Evolutionary conservation across 1,284 basidiomycete species (phyloP).

Genomic region (Wolfiporia cocos): DNA sequence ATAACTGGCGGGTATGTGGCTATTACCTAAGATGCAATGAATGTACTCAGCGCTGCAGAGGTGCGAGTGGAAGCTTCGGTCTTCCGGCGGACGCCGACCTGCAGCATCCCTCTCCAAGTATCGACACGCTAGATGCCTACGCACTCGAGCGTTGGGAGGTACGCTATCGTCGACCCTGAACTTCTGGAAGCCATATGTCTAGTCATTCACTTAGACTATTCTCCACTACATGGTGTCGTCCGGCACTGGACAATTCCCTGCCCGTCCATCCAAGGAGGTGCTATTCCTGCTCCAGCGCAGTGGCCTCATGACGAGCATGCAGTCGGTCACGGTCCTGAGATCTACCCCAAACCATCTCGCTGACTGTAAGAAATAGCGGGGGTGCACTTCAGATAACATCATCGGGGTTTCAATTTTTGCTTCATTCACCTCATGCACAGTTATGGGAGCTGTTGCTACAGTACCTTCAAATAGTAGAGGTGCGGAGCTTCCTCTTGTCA

Average conservation of each 20-base stretch:
- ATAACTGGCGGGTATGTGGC: constrained; percentile 81
- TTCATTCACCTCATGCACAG: constrained; percentile 95
- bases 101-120: constrained; percentile 44
- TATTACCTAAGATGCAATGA: constrained; percentile 8
- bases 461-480: constrained; percentile 81
- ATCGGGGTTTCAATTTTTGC: constrained; percentile 92
- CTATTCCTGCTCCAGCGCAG: constrained; percentile 80
- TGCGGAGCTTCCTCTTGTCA: constrained; percentile 26
- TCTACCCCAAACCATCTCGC: constrained; percentile 3
- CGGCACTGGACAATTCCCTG: constrained; percentile 60
- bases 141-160: constrained; percentile 96
- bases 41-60: constrained; percentile 43
- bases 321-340: constrained; percentile 33
- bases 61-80: constrained; percentile 89
- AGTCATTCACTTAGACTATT: constrained; percentile 81
- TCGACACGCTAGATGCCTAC: constrained; percentile 76
- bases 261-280: constrained; percentile 77
- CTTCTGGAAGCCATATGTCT: constrained; percentile 5
- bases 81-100: constrained; percentile 68
- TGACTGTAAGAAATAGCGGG: constrained; percentile 33
- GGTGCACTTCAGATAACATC: constrained; percentile 82
- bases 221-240: constrained; percentile 99
- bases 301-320: constrained; percentile 74
- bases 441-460: constrained; percentile 95
- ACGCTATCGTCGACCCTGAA: constrained; percentile 16